A percentile compares a stretch with the other conserved stretches of the same genome.
phyloP scores from a whole-genome alignment of 148 eudicot species.

The Camellia japonica region DNA sequence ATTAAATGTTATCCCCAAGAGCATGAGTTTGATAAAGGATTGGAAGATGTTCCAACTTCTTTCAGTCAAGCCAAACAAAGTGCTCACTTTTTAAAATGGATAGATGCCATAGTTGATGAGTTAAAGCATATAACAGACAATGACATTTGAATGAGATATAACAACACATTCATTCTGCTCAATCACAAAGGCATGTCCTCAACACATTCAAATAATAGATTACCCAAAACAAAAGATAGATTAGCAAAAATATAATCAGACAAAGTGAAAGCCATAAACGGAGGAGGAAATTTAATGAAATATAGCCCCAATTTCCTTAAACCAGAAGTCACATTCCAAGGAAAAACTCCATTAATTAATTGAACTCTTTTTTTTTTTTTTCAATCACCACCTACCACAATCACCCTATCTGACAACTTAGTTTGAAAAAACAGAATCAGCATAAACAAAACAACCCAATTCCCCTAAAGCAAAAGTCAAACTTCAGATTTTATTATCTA shows the following conservation, averaged over 20 bases:
- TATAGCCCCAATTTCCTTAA: not conserved
- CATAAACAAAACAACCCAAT: not conserved
- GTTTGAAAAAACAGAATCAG: not conserved
- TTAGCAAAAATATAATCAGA: not conserved
- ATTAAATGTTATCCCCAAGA: no score
- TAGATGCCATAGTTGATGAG: no score
- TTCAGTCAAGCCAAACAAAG: no score
- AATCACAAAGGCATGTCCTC: no score
- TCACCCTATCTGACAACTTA: not conserved
- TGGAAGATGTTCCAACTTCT: no score
- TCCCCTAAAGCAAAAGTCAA: not conserved
- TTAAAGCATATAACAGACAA: no score
- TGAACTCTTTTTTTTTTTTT: not conserved
- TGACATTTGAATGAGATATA: no score
- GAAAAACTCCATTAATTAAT: slow-evolving; percentile 4
- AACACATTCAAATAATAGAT: no score
- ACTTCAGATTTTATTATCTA: not conserved
- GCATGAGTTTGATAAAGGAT: no score
- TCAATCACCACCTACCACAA: not conserved
- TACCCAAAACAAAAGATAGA: not conserved
- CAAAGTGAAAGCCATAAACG: no score
- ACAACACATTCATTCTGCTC: no score
- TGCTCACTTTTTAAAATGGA: no score
- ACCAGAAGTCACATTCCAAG: not conserved
- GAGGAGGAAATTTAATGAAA: not conserved